Evolutionary conservation across 2,329 filamentous ascomycete species (phyloP), one percentile per base, ranked within the genome.

Genomic region (Xylaria arbuscula): DNA sequence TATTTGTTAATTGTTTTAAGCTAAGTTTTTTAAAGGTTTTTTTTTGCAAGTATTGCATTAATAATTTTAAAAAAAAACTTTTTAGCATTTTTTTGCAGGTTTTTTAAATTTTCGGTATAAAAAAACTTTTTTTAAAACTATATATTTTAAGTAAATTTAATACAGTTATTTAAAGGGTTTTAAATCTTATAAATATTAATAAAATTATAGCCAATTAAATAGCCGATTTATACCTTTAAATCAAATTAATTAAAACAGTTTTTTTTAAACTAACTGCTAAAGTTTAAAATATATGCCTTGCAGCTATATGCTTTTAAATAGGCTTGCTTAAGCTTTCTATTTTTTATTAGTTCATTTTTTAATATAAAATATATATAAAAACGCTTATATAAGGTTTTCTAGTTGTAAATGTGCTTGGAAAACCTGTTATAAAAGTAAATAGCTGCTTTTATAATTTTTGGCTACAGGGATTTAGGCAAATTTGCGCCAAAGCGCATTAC

Each of bases 351-450:
- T 9, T 48, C 19, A 22, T 48, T 48, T 48, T 48, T 48, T 48
- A 48, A 48, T 48, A 48, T 48, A 48, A 48, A 48, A 19, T 48
- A 48, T 8, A 48, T 48, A 19, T 48, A 48, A 48, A 48, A 48
- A 8, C n/a, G n/a, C 4, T 48, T 38, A 13, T 38, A 10, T 38
- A 38, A 13, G 9, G 36, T 38, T 38, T 38, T 38, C 8, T 47
- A 47, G 9, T 48, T 48, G 9, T 48, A 48, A 22, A 48, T 48
- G 19, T 48, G 10, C 22, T 48, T 48, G 10, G 19, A 48, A 48
- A 22, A 22, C n/a, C 7, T 48, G 9, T 48, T 48, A 48, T 48
- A 48, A 48, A 48, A 48, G 1, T 48, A 48, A 19, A 48, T 48
- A 22, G 10, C 7, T 48, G 9, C 2, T 48, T 48, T 48, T 48